phyloP scores from a whole-genome alignment of 1,284 basidiomycete species.

The Microstroma glucosiphilum region DNA sequence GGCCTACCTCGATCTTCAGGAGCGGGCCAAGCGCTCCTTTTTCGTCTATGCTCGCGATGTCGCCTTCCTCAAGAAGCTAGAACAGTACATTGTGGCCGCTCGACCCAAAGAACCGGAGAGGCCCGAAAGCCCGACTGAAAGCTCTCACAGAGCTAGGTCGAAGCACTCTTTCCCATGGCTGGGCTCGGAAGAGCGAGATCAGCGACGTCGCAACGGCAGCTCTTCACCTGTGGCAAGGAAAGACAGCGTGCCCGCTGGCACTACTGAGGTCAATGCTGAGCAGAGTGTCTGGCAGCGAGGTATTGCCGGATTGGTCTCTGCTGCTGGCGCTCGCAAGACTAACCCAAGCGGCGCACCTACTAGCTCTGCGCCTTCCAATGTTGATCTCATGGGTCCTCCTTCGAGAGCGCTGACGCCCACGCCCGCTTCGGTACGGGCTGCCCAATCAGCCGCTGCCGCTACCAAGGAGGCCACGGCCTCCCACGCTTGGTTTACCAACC shows the following conservation, averaged over 20 bases:
- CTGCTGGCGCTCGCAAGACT: background rate
- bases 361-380: too few relatives aligned
- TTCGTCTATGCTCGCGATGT: conserved; percentile 85
- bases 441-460: conserved; percentile 6
- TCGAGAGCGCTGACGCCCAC: conserved; percentile 9
- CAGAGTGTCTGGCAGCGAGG: conserved; percentile 20
- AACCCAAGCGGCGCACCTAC: background rate
- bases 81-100: conserved; percentile 56
- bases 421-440: conserved; percentile 4
- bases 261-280: background rate
- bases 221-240: background rate
- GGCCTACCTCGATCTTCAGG: conserved; percentile 71
- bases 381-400: background rate
- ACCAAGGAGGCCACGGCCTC: background rate
- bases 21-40: conserved; percentile 63
- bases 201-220: background rate
- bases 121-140: background rate
- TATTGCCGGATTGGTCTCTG: conserved; percentile 12
- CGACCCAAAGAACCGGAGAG: background rate
- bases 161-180: conserved; percentile 15
- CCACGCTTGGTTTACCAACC: conserved; percentile 77
- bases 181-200: background rate
- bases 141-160: background rate
- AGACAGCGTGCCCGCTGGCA: background rate
- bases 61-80: conserved; percentile 67